Evolutionary conservation across 352 stramenopile genomes (phyloP), one percentile per base, ranked within the genome.

Genomic region (Halophytophthora polymorphica): DNA sequence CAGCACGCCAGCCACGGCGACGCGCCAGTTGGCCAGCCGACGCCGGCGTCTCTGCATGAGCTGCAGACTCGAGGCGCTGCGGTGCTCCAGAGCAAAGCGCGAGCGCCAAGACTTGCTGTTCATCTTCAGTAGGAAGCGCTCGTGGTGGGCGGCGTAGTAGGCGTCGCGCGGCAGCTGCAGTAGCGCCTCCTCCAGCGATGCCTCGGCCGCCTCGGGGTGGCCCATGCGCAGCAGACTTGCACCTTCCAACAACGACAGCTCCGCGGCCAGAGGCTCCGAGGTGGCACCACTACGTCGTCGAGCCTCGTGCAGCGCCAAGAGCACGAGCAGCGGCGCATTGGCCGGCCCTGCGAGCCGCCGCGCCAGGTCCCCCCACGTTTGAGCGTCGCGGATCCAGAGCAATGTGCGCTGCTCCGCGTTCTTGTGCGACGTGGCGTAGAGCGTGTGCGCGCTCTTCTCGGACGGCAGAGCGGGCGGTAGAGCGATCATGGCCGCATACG

Each of bases 391-490:
- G 37, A 72, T 76, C 77, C 81, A 91, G 25, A 76, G 44, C 34
- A 86, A 48, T 0, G 75, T 60, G 2, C 81, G 73, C 14, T 85
- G 60, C 36, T 55, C 73, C 53, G 87, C 73, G 42, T 75, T 87
- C 39, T 86, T 85, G n/a, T 75, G 59, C 0, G 81, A 89, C 22
- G 71, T 85, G 17, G 69, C 79, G 56, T 82, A 85, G 11, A 85
- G 53, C 15, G 51, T 64, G 44, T 87, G 75, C 2, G 73, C 78
- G 1, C 49, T 53, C 19, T 84, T 89, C 43, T 89, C 78, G 0
- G 75, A 87, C 5, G 34, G 14, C 8, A 70, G 69, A 11, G 72
- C 50, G 21, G 78, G 75, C 12, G 63, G 70, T 28, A 87, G 49
- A 18, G 34, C 43, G 37, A 85, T 67, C 63, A 88, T 66, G 7